phyloP scores from a whole-genome alignment of 2,329 filamentous ascomycete genomes.

The Chrysoporthe austroafricana region DNA sequence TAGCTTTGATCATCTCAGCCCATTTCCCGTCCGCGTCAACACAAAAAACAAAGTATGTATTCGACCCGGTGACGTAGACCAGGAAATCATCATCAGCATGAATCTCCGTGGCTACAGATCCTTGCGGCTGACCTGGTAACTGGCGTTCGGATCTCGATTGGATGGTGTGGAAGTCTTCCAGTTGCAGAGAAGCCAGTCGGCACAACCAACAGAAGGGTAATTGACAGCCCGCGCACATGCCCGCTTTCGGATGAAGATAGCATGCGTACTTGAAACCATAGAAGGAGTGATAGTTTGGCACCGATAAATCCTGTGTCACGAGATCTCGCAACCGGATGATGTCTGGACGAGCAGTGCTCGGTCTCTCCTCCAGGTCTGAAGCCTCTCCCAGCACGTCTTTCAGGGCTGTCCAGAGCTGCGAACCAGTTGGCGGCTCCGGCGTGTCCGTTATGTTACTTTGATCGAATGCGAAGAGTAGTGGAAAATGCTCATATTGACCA shows the following conservation, averaged over 20 bases:
- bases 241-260: not conserved
- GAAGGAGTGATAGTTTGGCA: not conserved
- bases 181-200: not conserved
- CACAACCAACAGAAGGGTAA: not conserved
- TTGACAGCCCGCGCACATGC: not conserved
- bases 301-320: not conserved
- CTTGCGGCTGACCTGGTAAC: not conserved
- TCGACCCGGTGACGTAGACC: not conserved
- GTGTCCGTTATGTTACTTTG: too few species aligned
- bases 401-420: not conserved
- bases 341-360: not conserved
- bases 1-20: not conserved
- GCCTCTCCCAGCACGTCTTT: not conserved
- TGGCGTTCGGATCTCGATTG: too few species aligned
- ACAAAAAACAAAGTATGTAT: slow-evolving; percentile 10
- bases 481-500: too few species aligned
- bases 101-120: not conserved
- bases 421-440: not conserved
- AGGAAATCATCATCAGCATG: slow-evolving; percentile 19
- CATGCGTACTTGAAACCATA: not conserved
- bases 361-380: too few species aligned
- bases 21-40: slow-evolving; percentile 15
- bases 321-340: slow-evolving; percentile 5
- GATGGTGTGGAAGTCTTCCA: not conserved
- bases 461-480: not conserved